These are phyloP conservation scores for Penicillium vulpinum DNA, from an alignment of 2,329 filamentous ascomycete genomes.

Conservation along the genomic window DNA sequence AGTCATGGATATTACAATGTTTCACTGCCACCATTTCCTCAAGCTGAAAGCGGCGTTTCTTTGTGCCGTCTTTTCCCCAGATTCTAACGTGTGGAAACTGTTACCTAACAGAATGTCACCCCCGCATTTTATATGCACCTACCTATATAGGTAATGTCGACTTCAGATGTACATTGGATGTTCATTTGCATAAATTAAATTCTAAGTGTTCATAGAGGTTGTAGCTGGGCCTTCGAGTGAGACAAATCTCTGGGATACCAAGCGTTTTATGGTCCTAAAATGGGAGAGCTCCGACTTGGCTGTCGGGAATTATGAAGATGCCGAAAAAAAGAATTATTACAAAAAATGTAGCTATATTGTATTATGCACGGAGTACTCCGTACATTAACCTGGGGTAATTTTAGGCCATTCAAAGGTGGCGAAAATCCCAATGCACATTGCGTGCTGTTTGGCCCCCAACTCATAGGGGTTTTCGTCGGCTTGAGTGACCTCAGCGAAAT, in stretches of 20 bases:
- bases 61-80: conserved; percentile 7
- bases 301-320: not conserved
- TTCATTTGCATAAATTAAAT: not conserved
- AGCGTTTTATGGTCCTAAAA: not conserved
- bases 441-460: not conserved
- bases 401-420: not conserved
- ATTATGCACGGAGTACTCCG: too few relatives aligned
- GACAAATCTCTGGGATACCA: not conserved
- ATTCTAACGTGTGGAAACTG: conserved; percentile 27
- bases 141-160: too few relatives aligned
- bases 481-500: not conserved
- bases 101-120: conserved; percentile 31
- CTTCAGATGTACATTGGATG: not conserved
- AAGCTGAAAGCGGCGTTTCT: not conserved
- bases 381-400: not conserved
- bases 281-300: conserved; percentile 5
- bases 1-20: not conserved
- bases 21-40: not conserved
- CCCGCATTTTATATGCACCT: conserved; percentile 27
- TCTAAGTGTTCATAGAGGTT: not conserved
- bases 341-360: not conserved
- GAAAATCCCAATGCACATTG: not conserved
- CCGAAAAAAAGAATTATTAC: not conserved
- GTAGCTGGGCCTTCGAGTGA: not conserved
- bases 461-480: not conserved